These are phyloP conservation scores for Colletotrichum sp. DNA, from an alignment of 2,329 filamentous ascomycete genomes.

Conservation along the genomic window DNA sequence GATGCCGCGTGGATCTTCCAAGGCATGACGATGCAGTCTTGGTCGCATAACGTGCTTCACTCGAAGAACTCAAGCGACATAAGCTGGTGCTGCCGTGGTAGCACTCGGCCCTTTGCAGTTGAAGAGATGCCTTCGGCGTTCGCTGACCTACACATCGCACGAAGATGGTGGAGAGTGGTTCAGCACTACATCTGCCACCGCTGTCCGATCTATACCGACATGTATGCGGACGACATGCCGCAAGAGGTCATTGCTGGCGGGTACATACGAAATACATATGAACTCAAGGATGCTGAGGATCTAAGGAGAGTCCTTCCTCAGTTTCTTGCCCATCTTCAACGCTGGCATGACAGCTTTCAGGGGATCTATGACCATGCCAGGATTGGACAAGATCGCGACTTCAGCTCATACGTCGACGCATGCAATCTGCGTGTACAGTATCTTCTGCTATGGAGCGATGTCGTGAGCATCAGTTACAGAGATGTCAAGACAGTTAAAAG, in stretches of 20 bases:
- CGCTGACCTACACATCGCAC: slow-evolving; percentile 33
- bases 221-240: slow-evolving; percentile 14
- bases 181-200: slow-evolving; percentile 41
- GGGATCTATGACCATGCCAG: slow-evolving; percentile 35
- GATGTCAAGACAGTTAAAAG: slow-evolving; percentile 36
- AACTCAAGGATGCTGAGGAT: slow-evolving; percentile 33
- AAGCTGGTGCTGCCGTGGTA: slow-evolving; percentile 22
- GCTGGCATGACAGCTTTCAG: slow-evolving; percentile 44
- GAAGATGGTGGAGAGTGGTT: slow-evolving; percentile 42
- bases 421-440: slow-evolving; percentile 48
- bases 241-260: slow-evolving; percentile 35
- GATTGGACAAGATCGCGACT: slow-evolving; percentile 26
- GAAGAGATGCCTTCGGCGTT: slow-evolving; percentile 39
- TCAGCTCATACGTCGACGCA: slow-evolving; percentile 36
- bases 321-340: slow-evolving; percentile 41
- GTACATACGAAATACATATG: slow-evolving; percentile 27
- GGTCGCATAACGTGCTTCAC: slow-evolving; percentile 11
- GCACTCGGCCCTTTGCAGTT: slow-evolving; percentile 31
- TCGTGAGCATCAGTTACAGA: slow-evolving; percentile 40
- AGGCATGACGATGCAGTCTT: slow-evolving; percentile 15
- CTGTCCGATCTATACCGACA: slow-evolving; percentile 36
- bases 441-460: slow-evolving; percentile 43
- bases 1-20: slow-evolving; percentile 18
- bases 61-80: background rate
- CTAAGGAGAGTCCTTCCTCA: slow-evolving; percentile 38